phyloP scores from a whole-genome alignment of 1,284 basidiomycete genomes.

The Fomitopsis schrenkii region DNA sequence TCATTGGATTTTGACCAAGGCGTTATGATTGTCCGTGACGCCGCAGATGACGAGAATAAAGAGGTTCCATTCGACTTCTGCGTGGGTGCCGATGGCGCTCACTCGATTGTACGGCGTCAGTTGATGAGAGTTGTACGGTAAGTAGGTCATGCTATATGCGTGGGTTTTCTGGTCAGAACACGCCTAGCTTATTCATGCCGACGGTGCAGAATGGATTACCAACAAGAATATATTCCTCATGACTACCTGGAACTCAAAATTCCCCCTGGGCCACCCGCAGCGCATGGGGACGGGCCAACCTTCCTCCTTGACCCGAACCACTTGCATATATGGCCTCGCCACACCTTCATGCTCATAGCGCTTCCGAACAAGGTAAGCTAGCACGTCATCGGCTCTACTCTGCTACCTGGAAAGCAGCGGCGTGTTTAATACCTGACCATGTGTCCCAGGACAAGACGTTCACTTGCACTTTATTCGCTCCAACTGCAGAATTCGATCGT shows the following conservation, averaged over 20 bases:
- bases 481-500: conserved; percentile 72
- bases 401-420: conserved; percentile 19
- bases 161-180: not conserved
- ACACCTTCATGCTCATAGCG: conserved; percentile 98
- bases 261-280: conserved; percentile 62
- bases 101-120: conserved; percentile 81
- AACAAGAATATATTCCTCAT: conserved; percentile 92
- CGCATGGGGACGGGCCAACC: conserved; percentile 52
- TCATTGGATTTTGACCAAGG: conserved; percentile 72
- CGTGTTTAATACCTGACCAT: conserved; percentile 19
- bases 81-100: conserved; percentile 87
- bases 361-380: conserved; percentile 85
- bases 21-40: conserved; percentile 46
- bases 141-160: conserved; percentile 21
- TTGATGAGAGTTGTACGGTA: conserved; percentile 89
- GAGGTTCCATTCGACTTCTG: conserved; percentile 73
- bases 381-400: conserved; percentile 17
- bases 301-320: conserved; percentile 93
- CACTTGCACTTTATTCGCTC: conserved; percentile 92
- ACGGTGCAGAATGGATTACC: conserved; percentile 79
- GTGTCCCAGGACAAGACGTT: conserved; percentile 70
- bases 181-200: conserved; percentile 8
- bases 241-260: conserved; percentile 97
- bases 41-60: conserved; percentile 38
- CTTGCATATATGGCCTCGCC: conserved; percentile 98